Evolutionary conservation across 345 rosid genomes (phyloP), one percentile per base, ranked within the genome.

Genomic region (Salix caprea): DNA sequence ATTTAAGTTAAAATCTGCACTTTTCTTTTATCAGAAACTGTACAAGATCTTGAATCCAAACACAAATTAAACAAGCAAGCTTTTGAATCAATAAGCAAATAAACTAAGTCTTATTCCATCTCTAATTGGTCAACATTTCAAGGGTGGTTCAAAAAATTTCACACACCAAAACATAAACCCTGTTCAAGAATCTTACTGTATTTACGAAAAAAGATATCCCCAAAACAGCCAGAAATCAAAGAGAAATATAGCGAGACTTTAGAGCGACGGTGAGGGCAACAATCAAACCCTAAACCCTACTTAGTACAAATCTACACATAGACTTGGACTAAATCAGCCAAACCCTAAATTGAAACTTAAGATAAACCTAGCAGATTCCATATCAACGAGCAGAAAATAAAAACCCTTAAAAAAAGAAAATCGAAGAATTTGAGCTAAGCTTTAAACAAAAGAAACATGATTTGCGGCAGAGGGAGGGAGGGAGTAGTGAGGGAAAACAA

Each of bases 241-340:
- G 28, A 58, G 11, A 23, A 23, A 58, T n/a, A 23, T n/a, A 11
- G 64, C 28, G 0, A 23, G 64, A 58, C 11, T 54, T n/a, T 23
- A 58, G 26, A n/a, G 23, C 28, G 23, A 56, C 28, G 4, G 1
- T 10, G 12, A 48, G 37, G 54, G 11, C 11, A 42, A 5, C 10
- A 69, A 26, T 68, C 24, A 76, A 24, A 65, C 32, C 58, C 75
- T 32, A 64, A 71, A 48, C 32, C 70, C 70, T 19, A 28, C 39
- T n/a, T 23, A 9, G 15, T 58, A 23, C 64, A 23, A 58, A 65
- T 65, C 19, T 14, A 65, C 19, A 32, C 32, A 65, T 32, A 30
- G 39, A 65, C n/a, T 42, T 65, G 40, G 12, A 18, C n/a, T 65
- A 16, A 65, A 32, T 65, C 40, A 32, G 39, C 68, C 32, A 74